Conservation (phyloP, 345 rosid genomes). For the Raphanus raphanistrum region DNA sequence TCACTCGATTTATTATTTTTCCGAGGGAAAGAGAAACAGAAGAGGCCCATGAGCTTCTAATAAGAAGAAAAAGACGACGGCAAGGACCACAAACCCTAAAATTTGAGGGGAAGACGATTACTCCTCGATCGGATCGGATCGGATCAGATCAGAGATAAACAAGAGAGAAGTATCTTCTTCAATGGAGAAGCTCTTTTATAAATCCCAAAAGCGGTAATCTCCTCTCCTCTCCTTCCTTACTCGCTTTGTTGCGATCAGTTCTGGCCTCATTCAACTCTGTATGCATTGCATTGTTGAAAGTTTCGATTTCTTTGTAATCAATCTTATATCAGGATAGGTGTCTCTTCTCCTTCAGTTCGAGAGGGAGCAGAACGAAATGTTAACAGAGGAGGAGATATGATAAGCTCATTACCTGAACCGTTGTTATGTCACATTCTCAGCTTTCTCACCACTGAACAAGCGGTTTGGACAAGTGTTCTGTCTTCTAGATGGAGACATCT, state of each 20-base stretch:
- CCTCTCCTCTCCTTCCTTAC: not conserved
- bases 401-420: not conserved
- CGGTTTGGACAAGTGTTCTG: not conserved
- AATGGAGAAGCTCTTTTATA: not conserved
- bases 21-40: not conserved
- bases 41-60: not conserved
- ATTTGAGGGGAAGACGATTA: slow-evolving; percentile 8
- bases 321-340: not conserved
- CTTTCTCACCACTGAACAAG: not conserved
- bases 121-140: too few species aligned
- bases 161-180: not conserved
- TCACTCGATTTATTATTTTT: too few species aligned
- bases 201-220: not conserved
- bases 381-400: not conserved
- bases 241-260: not conserved
- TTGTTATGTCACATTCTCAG: slow-evolving; percentile 1
- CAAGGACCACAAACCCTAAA: not conserved
- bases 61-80: too few species aligned
- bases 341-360: not conserved
- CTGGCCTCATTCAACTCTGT: too few species aligned
- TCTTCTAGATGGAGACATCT: not conserved
- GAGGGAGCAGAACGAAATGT: not conserved
- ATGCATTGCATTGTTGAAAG: too few species aligned
- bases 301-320: not conserved
- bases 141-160: not conserved